These are phyloP conservation scores for Artomyces pyxidatus DNA, from an alignment of 768 basidiomycete species.

Conservation along the genomic window DNA sequence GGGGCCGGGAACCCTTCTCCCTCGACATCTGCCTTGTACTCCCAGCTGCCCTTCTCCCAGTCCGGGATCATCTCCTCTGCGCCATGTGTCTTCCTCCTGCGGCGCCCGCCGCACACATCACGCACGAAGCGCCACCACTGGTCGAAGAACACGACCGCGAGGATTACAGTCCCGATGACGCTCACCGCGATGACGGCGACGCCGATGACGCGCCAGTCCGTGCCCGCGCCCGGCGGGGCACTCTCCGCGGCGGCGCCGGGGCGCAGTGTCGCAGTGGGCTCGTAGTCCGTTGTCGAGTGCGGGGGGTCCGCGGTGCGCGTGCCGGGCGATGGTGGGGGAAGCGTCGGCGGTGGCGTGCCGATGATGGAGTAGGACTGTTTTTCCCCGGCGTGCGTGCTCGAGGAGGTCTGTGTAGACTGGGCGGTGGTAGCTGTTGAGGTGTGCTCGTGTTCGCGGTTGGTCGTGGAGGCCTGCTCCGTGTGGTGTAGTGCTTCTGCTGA, in stretches of 20 bases:
- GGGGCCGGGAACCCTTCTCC: not conserved
- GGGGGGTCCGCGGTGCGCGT: not conserved
- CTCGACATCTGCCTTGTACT: conserved; percentile 25
- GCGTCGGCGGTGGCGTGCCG: not conserved
- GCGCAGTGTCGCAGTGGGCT: not conserved
- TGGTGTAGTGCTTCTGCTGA: not conserved
- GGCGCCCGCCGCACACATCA: conserved; percentile 36
- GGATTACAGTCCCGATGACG: conserved; percentile 44
- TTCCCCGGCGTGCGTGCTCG: not conserved
- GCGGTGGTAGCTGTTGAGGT: not conserved
- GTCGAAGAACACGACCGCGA: conserved; percentile 62
- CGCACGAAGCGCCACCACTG: conserved; percentile 56
- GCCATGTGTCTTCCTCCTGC: conserved; percentile 21
- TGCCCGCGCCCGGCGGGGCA: not conserved
- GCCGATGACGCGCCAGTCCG: conserved; percentile 63
- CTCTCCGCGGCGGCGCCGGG: not conserved
- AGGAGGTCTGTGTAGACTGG: not conserved
- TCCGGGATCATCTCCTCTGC: conserved; percentile 56
- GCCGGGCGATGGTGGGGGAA: not conserved
- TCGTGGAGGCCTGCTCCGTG: conserved; percentile 13
- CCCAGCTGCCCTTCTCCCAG: conserved; percentile 56
- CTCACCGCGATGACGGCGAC: conserved; percentile 58
- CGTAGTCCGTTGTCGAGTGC: not conserved
- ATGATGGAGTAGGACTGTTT: not conserved
- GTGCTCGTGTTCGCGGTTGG: conserved; percentile 1